phyloP scores from a whole-genome alignment of 192 early-diverging fungal genomes.

The Coemansia erecta region DNA sequence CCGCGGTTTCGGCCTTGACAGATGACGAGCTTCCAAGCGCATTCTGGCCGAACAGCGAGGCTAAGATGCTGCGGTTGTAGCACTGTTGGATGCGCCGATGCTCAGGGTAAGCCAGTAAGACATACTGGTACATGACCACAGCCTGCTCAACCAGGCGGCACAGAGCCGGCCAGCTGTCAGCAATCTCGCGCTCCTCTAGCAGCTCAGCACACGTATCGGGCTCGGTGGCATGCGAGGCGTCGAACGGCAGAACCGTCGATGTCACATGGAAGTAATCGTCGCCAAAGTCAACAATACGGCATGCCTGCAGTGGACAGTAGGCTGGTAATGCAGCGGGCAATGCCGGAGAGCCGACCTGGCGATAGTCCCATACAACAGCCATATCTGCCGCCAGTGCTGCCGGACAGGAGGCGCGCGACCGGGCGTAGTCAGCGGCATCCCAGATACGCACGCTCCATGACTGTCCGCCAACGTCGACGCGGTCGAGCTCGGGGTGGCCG shows the following conservation, averaged over 20 bases:
- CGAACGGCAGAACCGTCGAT: conserved; percentile 39
- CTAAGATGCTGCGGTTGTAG: conserved; percentile 54
- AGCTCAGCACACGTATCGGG: conserved; percentile 47
- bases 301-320: conserved; percentile 43
- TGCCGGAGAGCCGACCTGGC: conserved; percentile 21
- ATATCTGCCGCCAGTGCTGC: conserved; percentile 36
- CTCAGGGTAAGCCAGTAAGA: conserved; percentile 47
- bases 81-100: conserved; percentile 53
- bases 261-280: conserved; percentile 48
- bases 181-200: conserved; percentile 44
- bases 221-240: conserved; percentile 14
- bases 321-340: background rate
- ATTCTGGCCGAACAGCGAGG: conserved; percentile 51
- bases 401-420: conserved; percentile 32
- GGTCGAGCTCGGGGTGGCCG: conserved; percentile 50
- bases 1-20: conserved; percentile 32
- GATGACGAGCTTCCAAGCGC: conserved; percentile 46
- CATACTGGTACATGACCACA: conserved; percentile 47
- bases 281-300: conserved; percentile 43
- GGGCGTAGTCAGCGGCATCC: conserved; percentile 38
- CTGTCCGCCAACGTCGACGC: conserved; percentile 52
- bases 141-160: conserved; percentile 51
- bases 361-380: conserved; percentile 52
- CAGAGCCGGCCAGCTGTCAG: conserved; percentile 46
- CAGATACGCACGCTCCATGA: conserved; percentile 52